These are phyloP conservation scores for Platanus orientalis DNA, from an alignment of 164 flowering plant genomes.

Conservation along the genomic window DNA sequence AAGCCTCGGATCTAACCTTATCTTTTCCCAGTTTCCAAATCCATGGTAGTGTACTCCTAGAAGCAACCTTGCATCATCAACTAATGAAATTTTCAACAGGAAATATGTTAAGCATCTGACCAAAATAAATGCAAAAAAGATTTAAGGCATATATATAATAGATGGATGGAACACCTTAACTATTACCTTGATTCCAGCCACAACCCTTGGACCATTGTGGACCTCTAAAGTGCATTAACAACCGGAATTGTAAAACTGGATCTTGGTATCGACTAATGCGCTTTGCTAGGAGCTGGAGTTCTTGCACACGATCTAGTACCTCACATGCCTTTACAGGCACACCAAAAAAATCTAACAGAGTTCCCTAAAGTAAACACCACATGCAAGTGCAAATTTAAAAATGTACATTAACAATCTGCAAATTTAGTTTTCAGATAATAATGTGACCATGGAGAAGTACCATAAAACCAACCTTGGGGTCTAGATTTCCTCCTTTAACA, in stretches of 20 bases:
- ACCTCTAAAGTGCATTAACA: conserved; percentile 63
- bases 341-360: conserved; percentile 92
- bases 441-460: conserved; percentile 6
- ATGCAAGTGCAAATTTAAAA: neutral
- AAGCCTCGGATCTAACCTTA: conserved; percentile 82
- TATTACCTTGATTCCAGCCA: conserved; percentile 97
- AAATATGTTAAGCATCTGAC: conserved; percentile 8
- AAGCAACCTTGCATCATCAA: conserved; percentile 98
- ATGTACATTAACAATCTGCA: neutral
- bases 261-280: conserved; percentile 76
- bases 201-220: conserved; percentile 96
- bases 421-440: too few relatives aligned
- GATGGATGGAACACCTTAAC: neutral
- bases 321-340: conserved; percentile 91
- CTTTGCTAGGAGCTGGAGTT: conserved; percentile 84
- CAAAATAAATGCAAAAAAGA: neutral
- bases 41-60: conserved; percentile 90
- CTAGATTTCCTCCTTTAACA: conserved; percentile 47
- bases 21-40: conserved; percentile 98
- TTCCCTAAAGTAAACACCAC: conserved; percentile 50
- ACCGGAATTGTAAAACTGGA: conserved; percentile 82
- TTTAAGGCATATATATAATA: too few relatives aligned
- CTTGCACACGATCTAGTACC: conserved; percentile 72
- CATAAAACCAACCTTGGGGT: conserved; percentile 63
- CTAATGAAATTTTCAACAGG: conserved; percentile 33